phyloP scores from a whole-genome alignment of 1,284 basidiomycete genomes.

The Cystobasidium slooffiae region DNA sequence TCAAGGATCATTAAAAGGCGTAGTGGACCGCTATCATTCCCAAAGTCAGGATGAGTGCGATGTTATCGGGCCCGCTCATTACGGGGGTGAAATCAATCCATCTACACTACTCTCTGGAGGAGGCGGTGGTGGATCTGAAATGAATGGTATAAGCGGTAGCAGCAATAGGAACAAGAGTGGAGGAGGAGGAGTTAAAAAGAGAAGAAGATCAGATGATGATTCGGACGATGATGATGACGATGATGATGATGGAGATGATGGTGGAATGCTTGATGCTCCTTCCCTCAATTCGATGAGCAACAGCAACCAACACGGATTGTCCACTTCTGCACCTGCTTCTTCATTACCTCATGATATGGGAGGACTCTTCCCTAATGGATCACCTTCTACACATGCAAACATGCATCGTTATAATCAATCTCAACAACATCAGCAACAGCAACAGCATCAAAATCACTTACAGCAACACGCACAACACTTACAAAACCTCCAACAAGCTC shows the following conservation, averaged over 20 bases:
- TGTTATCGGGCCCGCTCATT: conserved; percentile 35
- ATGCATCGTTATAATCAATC: neutral
- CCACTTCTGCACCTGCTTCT: neutral
- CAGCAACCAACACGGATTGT: too few species aligned
- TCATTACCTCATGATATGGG: neutral
- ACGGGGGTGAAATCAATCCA: conserved; percentile 24
- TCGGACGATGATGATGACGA: conserved; percentile 60
- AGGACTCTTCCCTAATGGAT: neutral
- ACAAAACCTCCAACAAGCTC: neutral
- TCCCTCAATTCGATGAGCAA: neutral
- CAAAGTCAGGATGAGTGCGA: conserved; percentile 27
- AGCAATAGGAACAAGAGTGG: conserved; percentile 2
- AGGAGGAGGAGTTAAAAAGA: conserved; percentile 55
- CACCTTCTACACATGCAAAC: neutral
- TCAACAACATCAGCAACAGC: conserved; percentile 22
- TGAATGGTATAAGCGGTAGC: conserved; percentile 55
- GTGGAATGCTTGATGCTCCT: conserved; percentile 38
- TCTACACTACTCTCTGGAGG: neutral
- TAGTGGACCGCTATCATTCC: conserved; percentile 19
- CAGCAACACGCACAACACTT: too few species aligned
- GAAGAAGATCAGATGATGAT: conserved; percentile 58
- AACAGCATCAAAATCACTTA: conserved; percentile 3
- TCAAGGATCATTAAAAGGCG: conserved; percentile 46
- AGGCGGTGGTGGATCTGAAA: neutral
- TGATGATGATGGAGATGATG: conserved; percentile 62